Conservation (phyloP, 208 protist species). For the Acanthamoeba divionensis region DNA sequence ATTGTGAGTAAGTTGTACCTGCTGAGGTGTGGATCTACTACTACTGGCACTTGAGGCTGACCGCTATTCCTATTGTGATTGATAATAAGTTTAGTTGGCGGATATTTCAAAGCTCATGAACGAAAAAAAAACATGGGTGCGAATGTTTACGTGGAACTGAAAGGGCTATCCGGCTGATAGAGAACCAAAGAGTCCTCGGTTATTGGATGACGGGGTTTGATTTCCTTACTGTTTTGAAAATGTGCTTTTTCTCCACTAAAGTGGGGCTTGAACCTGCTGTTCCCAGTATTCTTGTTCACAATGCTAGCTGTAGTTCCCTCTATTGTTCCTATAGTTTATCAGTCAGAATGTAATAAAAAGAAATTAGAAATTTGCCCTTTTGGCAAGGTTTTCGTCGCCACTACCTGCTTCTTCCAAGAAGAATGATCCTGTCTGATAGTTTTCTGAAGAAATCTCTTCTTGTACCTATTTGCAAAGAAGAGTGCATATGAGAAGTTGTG, state of each 20-base stretch:
- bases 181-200: slow-evolving; percentile 33
- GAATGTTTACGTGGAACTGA: too few relatives aligned
- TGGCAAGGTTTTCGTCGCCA: too few relatives aligned
- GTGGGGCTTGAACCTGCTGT: slow-evolving; percentile 52
- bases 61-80: neutral
- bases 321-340: too few relatives aligned
- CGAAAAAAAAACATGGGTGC: too few relatives aligned
- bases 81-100: too few relatives aligned
- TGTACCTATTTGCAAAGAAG: neutral
- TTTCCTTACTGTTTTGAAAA: neutral
- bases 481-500: neutral
- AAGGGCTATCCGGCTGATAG: neutral
- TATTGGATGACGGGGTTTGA: slow-evolving; percentile 16
- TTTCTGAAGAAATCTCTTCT: slow-evolving; percentile 18
- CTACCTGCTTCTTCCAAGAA: slow-evolving; percentile 3
- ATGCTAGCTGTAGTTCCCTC: neutral
- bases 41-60: neutral
- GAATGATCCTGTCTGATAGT: slow-evolving; percentile 33
- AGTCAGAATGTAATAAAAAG: too few relatives aligned
- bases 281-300: neutral
- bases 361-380: too few relatives aligned
- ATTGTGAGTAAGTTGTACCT: neutral
- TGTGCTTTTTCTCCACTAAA: neutral
- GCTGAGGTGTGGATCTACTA: slow-evolving; percentile 38
- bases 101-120: too few relatives aligned